phyloP scores from a whole-genome alignment of 2,329 filamentous ascomycete species.

The Ascocoryne sarcoides region DNA sequence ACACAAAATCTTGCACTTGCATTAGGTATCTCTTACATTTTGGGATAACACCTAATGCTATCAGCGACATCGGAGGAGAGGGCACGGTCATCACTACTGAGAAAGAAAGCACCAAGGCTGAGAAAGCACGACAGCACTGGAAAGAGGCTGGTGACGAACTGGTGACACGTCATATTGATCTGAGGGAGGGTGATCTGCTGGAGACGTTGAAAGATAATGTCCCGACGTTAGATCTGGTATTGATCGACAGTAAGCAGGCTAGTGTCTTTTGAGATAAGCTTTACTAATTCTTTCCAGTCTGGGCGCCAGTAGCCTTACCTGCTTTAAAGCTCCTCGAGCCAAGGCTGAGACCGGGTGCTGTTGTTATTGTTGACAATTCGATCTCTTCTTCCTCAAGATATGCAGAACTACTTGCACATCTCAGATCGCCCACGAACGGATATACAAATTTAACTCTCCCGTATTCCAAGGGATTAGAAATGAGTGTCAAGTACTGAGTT shows the following conservation, averaged over 20 bases:
- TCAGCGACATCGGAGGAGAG: too few relatives aligned
- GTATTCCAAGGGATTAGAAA: background rate
- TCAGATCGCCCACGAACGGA: background rate
- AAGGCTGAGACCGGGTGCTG: background rate
- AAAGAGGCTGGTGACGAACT: conserved; percentile 37
- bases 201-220: conserved; percentile 43
- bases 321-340: conserved; percentile 29
- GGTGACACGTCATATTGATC: conserved; percentile 39
- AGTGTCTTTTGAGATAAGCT: background rate
- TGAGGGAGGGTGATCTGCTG: conserved; percentile 47
- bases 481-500: too few relatives aligned
- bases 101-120: conserved; percentile 46
- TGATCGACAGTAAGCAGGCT: conserved; percentile 49
- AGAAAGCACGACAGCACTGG: conserved; percentile 44
- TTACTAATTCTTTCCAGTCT: conserved; percentile 34
- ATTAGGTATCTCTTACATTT: too few relatives aligned
- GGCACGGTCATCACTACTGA: conserved; percentile 57
- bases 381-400: background rate
- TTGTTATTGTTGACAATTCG: background rate
- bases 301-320: conserved; percentile 45
- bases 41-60: too few relatives aligned
- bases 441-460: background rate
- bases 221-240: conserved; percentile 39
- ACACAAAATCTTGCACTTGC: too few relatives aligned
- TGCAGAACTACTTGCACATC: background rate